These are phyloP conservation scores for Schizopora paradoxa DNA, from an alignment of 1,284 basidiomycete genomes.

Conservation along the genomic window DNA sequence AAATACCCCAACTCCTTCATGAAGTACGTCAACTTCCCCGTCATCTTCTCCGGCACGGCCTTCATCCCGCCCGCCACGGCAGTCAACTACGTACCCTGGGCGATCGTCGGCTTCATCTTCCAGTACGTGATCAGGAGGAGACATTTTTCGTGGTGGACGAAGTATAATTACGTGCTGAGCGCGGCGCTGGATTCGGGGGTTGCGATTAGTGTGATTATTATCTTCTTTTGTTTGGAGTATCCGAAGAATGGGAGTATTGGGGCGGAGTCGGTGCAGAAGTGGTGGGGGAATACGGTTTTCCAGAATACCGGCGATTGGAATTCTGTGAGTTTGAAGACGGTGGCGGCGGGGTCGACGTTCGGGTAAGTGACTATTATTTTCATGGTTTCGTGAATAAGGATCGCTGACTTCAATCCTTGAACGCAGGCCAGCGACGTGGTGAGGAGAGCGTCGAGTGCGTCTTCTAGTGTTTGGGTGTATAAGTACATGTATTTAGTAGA, in stretches of 20 bases:
- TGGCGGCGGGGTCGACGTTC: neutral
- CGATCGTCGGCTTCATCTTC: constrained; percentile 59
- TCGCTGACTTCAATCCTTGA: too few relatives aligned
- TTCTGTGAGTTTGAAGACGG: neutral
- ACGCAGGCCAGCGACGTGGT: too few relatives aligned
- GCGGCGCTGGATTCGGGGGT: constrained; percentile 48
- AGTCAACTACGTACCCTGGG: constrained; percentile 54
- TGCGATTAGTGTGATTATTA: constrained; percentile 37
- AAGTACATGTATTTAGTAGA: too few relatives aligned
- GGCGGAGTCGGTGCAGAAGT: constrained; percentile 20
- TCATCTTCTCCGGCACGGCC: constrained; percentile 51
- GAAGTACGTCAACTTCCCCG: constrained; percentile 34
- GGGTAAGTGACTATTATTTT: neutral
- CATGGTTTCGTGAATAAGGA: too few relatives aligned
- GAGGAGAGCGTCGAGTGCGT: too few relatives aligned
- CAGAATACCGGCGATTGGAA: constrained; percentile 13
- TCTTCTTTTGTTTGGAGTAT: constrained; percentile 40
- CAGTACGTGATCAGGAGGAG: constrained; percentile 55
- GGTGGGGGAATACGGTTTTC: constrained; percentile 25
- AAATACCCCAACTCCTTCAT: constrained; percentile 21
- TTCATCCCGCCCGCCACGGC: constrained; percentile 53
- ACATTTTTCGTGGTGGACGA: constrained; percentile 66
- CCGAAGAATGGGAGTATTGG: constrained; percentile 24
- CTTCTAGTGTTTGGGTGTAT: neutral
- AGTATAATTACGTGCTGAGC: constrained; percentile 45